Evolutionary conservation across 768 basidiomycete species (phyloP), one percentile per base, ranked within the genome.

Genomic region (Mrakia blollopis): DNA sequence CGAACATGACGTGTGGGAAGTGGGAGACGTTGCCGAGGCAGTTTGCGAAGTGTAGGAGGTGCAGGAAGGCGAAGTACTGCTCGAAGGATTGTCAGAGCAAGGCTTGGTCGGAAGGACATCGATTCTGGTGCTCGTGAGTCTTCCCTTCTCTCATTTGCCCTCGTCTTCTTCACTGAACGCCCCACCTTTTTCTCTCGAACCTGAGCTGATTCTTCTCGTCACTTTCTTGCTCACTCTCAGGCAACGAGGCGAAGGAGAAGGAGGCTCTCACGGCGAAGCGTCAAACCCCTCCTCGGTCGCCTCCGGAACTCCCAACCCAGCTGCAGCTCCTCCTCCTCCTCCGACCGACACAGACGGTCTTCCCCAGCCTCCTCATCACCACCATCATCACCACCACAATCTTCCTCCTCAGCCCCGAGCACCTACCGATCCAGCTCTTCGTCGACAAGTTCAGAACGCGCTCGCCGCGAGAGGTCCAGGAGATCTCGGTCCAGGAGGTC

Each of bases 31-130:
- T 89, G 80, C 92, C 96, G 1, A 88, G 96, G 37, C 93, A 98
- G 83, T 99, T 99, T 84, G 95, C 95, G 13, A 98, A 99, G 82
- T 98, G 97, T 81, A 84, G 97, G 71, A 86, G 96, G 80, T 99
- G 97, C 84, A 85, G 96, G 80, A 97, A 98, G 84, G 97, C 96
- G 14, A 99, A 99, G 83, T 99, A 98, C 83, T 98, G 97, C 81
- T 93, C 93, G 35, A 98, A 98, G 84, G 92, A 94, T 80, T 98
- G 95, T 81, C 95, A 97, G 85, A 93, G 92, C 80, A 92, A 90
- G 25, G 96, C 95, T 0, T 98, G 94, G 95, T 91, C 91, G 79
- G 94, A 95, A 80, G 95, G 96, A 0, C 95, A 90, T 93, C 72
- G 92, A 93, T 79, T 87, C 87, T 0, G 92, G 93, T 82, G 92